Evolutionary conservation across 306 rosid genomes (phyloP), one percentile per base, ranked within the genome.

Genomic region (Ormosia semicastrata): DNA sequence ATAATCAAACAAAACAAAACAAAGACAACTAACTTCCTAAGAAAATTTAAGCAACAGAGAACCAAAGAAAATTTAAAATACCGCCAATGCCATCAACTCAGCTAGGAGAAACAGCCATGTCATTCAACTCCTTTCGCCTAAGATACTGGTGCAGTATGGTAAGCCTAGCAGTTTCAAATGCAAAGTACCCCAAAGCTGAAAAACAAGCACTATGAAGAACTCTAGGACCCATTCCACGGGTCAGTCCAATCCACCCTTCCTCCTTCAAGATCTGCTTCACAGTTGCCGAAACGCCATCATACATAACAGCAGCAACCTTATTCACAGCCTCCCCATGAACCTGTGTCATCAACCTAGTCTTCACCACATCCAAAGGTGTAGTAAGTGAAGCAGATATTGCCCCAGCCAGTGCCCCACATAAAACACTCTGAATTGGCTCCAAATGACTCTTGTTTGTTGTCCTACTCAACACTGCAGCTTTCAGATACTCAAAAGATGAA

Each of bases 301-400:
- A 85, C 91, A 89, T 73, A 4, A 79, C 97, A n/a, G 89, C 82
- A 3, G 88, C 79, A 71, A 81, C 90, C 71, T 90, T 90, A 32
- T 81, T 83, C 66, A 84, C 85, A 12, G 87, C 89, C 37, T 88
- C 93, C 33, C 84, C 89, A 1, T 83, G 86, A 63, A 77, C 90
- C 83, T 92, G 98, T 2, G 99, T 93, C 99, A 95, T 95, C 87
- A 95, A 74, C 80, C 98, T 73, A 6, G 99, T 95, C 93, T 93
- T 95, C 12, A 95, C 99, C 46, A 92, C 98, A 76, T 95, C 97
- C 70, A 95, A 82, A 40, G 98, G 99, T 2, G 99, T 95, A 0
- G 99, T 95, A 0, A 95, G 37, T 0, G 99, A 90, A 0, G 99
- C 98, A 0, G 99, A 93, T 9, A 95, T 93, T 0, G 98, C 97